Base-by-base conservation (phyloP, 306 rosid species). In the Quillaja saponaria region DNA sequence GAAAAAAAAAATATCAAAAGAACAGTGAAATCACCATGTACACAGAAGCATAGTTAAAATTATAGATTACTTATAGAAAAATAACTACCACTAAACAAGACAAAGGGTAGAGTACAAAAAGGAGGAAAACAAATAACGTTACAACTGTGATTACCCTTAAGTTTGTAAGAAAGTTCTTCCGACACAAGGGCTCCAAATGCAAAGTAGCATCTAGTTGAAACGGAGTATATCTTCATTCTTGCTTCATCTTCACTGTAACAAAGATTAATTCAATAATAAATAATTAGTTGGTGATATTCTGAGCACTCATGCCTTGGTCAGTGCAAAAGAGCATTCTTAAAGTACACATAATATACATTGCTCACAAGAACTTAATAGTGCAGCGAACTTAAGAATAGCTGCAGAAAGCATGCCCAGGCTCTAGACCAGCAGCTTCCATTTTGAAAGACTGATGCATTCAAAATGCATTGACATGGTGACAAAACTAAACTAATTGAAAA, bases 131-230 rank as follows among this genome's bases (percentile, higher is more conserved):
- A 39, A 39, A 39, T 12, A 2, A 63, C 13, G 10, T 18, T 1
- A 20, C 25, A 53, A 63, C 21, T 40, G 20, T 41, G 10, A 1
- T 18, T 61, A 92, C 98, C 98, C 73, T 92, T 92, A 14, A 92
- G 31, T 64, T 88, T 92, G 76, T 76, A 78, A 0, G 99, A 94
- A 33, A 83, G 66, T 16, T 89, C 99, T 73, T 94, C 97, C 14
- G 89, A 72, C 6, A 89, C 96, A 50, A 87, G 88, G 2, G 95
- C 95, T 20, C 99, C 99, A 71, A 94, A 94, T 3, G 97, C 97
- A 79, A 0, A 94, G 66, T 89, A 94, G 63, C 91, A 87, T 66
- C 87, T 71, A 1, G 99, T 89, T 11, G 99, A 94, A 78, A 89
- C 99, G 0, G 99, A 89, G 85, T 89, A 94, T 45, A 94, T 94